Evolutionary conservation across 306 rosid genomes (phyloP).

Genomic region (Fagus sylvatica): DNA sequence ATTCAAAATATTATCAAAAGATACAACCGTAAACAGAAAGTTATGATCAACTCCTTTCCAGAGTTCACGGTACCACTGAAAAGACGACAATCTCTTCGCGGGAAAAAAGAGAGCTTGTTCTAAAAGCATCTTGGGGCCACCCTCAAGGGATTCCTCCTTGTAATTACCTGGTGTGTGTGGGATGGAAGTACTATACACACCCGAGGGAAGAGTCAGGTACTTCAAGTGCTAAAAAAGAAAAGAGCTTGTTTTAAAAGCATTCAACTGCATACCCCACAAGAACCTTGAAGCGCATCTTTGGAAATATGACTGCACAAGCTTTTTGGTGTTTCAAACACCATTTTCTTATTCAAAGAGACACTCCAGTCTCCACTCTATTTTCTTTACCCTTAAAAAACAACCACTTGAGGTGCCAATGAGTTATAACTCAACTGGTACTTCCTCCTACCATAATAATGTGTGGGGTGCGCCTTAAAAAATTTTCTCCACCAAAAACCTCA

Average conservation of each 20-base stretch:
- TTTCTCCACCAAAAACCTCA: background rate
- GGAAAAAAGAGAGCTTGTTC: background rate
- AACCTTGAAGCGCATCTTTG: background rate
- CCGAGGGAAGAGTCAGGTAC: too few relatives aligned
- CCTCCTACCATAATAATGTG: too few relatives aligned
- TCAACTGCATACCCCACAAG: background rate
- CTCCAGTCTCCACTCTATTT: background rate
- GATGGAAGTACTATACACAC: too few relatives aligned
- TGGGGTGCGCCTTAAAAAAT: background rate
- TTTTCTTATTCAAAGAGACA: background rate
- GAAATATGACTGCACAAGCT: background rate
- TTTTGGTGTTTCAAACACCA: background rate
- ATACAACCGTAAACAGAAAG: background rate
- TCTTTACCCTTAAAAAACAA: background rate
- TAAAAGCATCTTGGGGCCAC: too few relatives aligned
- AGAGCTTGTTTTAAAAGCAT: background rate
- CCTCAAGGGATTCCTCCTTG: too few relatives aligned
- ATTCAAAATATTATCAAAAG: background rate
- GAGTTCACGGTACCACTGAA: background rate
- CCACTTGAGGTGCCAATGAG: too few relatives aligned
- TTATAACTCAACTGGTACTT: too few relatives aligned
- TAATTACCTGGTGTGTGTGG: too few relatives aligned
- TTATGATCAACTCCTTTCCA: background rate
- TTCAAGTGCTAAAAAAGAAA: background rate
- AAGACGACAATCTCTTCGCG: background rate